A percentile compares a stretch with the other conserved stretches of the same genome.
phyloP scores from a whole-genome alignment of 352 stramenopile species.

The Phytophthora niederhauseri region DNA sequence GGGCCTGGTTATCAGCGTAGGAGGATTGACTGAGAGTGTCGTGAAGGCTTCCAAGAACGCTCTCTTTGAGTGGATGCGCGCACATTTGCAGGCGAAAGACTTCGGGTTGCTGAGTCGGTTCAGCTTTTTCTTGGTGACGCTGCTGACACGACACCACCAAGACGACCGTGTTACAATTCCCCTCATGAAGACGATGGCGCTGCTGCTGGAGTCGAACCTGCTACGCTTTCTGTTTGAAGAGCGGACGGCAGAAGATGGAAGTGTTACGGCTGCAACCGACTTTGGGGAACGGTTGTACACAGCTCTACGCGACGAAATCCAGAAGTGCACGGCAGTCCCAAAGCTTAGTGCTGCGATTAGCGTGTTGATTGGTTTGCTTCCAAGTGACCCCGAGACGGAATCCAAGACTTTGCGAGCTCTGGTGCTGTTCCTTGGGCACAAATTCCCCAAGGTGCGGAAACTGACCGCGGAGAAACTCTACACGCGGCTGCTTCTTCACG shows the following conservation, averaged over 20 bases:
- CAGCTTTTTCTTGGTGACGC: constrained; percentile 65
- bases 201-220: constrained; percentile 70
- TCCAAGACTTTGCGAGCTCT: constrained; percentile 67
- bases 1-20: constrained; percentile 95
- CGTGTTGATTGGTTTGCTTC: constrained; percentile 77
- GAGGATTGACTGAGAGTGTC: constrained; percentile 95
- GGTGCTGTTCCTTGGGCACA: constrained; percentile 80
- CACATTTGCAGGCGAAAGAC: constrained; percentile 56
- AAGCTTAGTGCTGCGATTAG: constrained; percentile 73
- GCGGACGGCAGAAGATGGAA: constrained; percentile 31
- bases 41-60: constrained; percentile 78
- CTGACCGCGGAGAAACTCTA: constrained; percentile 84
- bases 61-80: constrained; percentile 67
- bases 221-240: constrained; percentile 65
- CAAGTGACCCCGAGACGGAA: constrained; percentile 64
- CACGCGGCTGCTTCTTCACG: constrained; percentile 76
- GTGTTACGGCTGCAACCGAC: constrained; percentile 24
- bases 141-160: constrained; percentile 62
- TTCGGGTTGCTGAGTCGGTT: constrained; percentile 74
- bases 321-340: constrained; percentile 58
- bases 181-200: constrained; percentile 87
- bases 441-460: constrained; percentile 88
- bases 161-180: constrained; percentile 88
- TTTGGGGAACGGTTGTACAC: constrained; percentile 71
- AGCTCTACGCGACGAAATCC: constrained; percentile 72